Percentiles rank a stretch among this genome's conserved stretches.
Evolutionary conservation across 2,329 filamentous ascomycete genomes (phyloP).

Genomic region (Microdochium trichocladiopsis): DNA sequence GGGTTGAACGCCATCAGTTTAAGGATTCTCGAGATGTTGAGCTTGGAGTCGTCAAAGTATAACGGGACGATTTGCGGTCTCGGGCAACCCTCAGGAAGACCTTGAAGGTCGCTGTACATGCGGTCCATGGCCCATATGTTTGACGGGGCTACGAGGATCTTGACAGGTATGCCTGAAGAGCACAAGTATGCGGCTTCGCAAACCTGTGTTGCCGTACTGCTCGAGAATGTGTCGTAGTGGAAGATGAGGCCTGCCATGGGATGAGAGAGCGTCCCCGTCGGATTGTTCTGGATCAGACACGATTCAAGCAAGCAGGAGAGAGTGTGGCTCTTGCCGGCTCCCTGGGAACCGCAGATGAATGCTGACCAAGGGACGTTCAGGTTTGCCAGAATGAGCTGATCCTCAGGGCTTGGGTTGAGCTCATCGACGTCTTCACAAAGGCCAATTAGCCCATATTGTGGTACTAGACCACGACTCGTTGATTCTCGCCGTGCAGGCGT

Average conservation of each 20-base stretch:
- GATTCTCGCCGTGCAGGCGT: too few relatives aligned
- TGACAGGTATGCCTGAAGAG: slow-evolving; percentile 34
- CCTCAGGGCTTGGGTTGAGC: slow-evolving; percentile 1
- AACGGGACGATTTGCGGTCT: slow-evolving; percentile 34
- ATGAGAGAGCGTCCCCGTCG: slow-evolving; percentile 29
- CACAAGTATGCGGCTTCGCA: slow-evolving; percentile 55
- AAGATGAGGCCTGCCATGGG: slow-evolving; percentile 55
- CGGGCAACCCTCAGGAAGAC: slow-evolving; percentile 17
- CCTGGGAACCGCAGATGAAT: slow-evolving; percentile 60
- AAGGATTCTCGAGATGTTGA: slow-evolving; percentile 52
- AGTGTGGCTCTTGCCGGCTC: slow-evolving; percentile 58
- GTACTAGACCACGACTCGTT: too few relatives aligned
- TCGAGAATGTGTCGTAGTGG: slow-evolving; percentile 54
- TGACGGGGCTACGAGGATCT: slow-evolving; percentile 47
- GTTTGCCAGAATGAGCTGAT: slow-evolving; percentile 35
- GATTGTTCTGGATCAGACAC: slow-evolving; percentile 42
- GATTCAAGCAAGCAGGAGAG: slow-evolving; percentile 51
- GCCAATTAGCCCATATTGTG: background rate
- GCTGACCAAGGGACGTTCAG: slow-evolving; percentile 44
- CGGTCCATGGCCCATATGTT: slow-evolving; percentile 34
- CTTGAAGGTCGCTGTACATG: slow-evolving; percentile 33
- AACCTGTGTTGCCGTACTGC: slow-evolving; percentile 36
- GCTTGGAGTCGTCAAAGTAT: slow-evolving; percentile 39
- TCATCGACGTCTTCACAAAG: background rate
- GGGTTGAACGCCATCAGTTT: slow-evolving; percentile 50